A percentile compares a stretch with the other conserved stretches of the same genome.
Evolutionary conservation across 2,329 filamentous ascomycete genomes (phyloP).

Genomic region (Sporothrix pseudoabietina): DNA sequence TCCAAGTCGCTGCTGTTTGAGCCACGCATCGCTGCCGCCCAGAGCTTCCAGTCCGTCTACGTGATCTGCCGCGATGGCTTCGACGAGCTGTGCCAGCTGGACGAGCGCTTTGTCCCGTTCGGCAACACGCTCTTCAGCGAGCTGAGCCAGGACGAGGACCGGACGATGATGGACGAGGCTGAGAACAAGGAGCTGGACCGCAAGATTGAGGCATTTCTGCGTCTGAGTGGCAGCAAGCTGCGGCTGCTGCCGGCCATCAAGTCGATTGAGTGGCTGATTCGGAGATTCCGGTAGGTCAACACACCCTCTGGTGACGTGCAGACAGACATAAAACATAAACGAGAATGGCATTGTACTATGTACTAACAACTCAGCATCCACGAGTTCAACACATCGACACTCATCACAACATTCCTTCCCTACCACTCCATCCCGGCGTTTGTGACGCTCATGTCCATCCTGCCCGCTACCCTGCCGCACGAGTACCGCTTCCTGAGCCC

Average conservation of each 20-base stretch:
- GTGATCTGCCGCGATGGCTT: conserved; percentile 86
- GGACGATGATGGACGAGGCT: conserved; percentile 75
- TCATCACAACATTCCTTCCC: conserved; percentile 86
- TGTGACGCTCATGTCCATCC: conserved; percentile 79
- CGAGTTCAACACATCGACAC: conserved; percentile 78
- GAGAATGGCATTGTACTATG: not conserved
- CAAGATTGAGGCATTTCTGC: conserved; percentile 79
- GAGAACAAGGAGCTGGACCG: conserved; percentile 82
- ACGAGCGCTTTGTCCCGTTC: conserved; percentile 75
- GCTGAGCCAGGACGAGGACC: conserved; percentile 86
- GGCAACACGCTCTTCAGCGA: conserved; percentile 83
- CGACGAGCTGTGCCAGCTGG: conserved; percentile 85
- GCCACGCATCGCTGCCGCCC: conserved; percentile 75
- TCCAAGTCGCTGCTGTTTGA: conserved; percentile 96
- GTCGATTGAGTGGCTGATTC: conserved; percentile 90
- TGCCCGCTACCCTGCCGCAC: conserved; percentile 72
- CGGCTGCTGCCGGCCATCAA: conserved; percentile 86
- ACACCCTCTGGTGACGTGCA: no score
- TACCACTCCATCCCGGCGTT: conserved; percentile 89
- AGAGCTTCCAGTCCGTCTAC: conserved; percentile 89
- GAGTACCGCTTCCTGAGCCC: conserved; percentile 84
- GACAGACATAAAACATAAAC: no score
- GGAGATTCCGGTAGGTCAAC: conserved; percentile 74
- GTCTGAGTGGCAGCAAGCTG: conserved; percentile 73
- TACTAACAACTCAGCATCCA: conserved; percentile 65